These are phyloP conservation scores for Globisporangium canariense DNA, from an alignment of 352 stramenopile species.

Conservation along the genomic window DNA sequence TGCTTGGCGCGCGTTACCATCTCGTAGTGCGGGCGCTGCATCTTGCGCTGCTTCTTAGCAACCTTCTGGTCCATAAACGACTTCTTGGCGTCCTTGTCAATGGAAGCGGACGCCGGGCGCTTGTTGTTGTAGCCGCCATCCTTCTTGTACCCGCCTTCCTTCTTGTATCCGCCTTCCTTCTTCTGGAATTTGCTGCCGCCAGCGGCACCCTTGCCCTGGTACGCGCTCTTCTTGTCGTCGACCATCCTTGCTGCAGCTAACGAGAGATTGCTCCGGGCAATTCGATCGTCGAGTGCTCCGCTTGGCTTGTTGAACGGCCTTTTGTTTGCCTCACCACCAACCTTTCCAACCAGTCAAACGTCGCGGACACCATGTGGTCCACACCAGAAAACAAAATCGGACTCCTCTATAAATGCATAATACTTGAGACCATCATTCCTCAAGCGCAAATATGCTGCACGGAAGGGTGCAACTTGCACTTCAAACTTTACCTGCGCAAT, in stretches of 20 bases:
- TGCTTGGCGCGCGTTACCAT: constrained; percentile 92
- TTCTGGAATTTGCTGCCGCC: constrained; percentile 11
- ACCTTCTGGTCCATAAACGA: constrained; percentile 85
- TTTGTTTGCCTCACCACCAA: constrained; percentile 19
- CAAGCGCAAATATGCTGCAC: background rate
- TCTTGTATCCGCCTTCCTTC: constrained; percentile 8
- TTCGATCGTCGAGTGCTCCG: constrained; percentile 11
- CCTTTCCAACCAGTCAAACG: constrained; percentile 17
- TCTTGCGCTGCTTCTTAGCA: constrained; percentile 93
- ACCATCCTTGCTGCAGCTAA: constrained; percentile 11
- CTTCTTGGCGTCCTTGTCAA: constrained; percentile 68
- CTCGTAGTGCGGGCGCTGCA: constrained; percentile 92
- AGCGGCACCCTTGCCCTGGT: constrained; percentile 14
- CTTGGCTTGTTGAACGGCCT: background rate
- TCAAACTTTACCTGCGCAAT: background rate
- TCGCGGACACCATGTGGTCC: background rate
- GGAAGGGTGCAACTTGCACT: background rate
- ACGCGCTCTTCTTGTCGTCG: constrained; percentile 17
- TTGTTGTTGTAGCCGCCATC: constrained; percentile 42
- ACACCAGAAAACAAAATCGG: background rate
- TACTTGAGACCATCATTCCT: background rate
- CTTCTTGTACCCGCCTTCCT: background rate
- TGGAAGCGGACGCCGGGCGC: constrained; percentile 32
- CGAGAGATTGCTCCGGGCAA: constrained; percentile 3
- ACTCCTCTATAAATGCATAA: background rate